Evolutionary conservation across 768 basidiomycete genomes (phyloP).

Genomic region (Lentinula sp.): DNA sequence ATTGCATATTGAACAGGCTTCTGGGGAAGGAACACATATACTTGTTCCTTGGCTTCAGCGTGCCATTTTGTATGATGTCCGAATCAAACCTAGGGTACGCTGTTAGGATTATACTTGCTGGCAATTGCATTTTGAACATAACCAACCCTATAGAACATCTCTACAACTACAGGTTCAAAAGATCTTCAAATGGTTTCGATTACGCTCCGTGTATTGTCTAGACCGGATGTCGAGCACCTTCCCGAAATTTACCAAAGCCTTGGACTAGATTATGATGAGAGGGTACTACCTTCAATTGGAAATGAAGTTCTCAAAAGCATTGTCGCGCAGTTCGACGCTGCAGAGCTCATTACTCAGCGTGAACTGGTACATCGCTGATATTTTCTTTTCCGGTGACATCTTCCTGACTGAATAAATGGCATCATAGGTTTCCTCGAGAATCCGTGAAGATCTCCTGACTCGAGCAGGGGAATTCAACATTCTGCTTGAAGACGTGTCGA

Average conservation of each 20-base stretch:
- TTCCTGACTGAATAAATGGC: conserved; percentile 2
- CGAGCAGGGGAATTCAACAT: conserved; percentile 97
- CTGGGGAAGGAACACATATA: conserved; percentile 93
- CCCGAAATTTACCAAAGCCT: conserved; percentile 92
- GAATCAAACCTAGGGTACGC: conserved; percentile 90
- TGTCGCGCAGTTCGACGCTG: conserved; percentile 97
- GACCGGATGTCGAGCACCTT: conserved; percentile 85
- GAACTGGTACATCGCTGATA: conserved; percentile 68
- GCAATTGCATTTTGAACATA: not conserved
- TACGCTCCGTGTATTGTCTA: conserved; percentile 90
- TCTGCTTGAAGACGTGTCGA: conserved; percentile 93
- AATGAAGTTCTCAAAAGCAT: conserved; percentile 98
- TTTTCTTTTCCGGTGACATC: not conserved
- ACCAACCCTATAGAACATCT: conserved; percentile 69
- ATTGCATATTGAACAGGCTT: conserved; percentile 46
- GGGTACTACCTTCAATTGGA: conserved; percentile 94
- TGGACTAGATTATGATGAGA: conserved; percentile 96
- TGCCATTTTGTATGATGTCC: conserved; percentile 95
- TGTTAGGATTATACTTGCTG: not conserved
- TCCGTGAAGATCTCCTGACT: conserved; percentile 86
- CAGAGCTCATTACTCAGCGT: conserved; percentile 94
- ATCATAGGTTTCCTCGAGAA: conserved; percentile 77
- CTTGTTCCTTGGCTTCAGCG: conserved; percentile 93
- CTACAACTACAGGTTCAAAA: conserved; percentile 98
- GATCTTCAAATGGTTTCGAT: conserved; percentile 99